These are phyloP conservation scores for Ophiostoma sp. DNA, from an alignment of 2,329 filamentous ascomycete species.

Conservation along the genomic window DNA sequence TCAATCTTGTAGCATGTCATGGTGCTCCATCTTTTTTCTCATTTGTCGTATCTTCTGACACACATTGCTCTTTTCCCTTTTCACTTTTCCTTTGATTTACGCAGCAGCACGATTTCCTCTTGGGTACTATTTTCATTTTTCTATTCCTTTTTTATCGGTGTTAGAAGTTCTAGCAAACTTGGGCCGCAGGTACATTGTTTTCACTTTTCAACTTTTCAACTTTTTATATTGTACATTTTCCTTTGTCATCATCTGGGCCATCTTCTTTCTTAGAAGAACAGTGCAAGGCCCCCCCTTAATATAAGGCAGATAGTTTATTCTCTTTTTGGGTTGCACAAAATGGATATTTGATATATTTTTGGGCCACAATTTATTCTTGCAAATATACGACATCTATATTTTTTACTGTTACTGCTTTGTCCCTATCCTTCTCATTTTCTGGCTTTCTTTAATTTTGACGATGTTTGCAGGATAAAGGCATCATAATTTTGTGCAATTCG, in stretches of 20 bases:
- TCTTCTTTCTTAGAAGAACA: background rate
- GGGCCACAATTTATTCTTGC: background rate
- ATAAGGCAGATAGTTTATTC: background rate
- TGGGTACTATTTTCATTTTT: background rate
- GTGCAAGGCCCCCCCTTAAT: background rate
- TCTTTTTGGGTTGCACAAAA: background rate
- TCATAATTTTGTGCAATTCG: slow-evolving; percentile 73
- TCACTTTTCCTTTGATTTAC: slow-evolving; percentile 7
- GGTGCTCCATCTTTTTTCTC: background rate
- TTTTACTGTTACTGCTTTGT: background rate
- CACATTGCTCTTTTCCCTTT: background rate
- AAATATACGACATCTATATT: background rate
- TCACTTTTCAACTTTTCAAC: background rate
- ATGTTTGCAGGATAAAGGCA: slow-evolving; percentile 61
- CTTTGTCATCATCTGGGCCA: background rate
- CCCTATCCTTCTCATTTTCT: background rate
- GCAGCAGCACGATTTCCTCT: slow-evolving; percentile 12
- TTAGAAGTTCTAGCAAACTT: background rate
- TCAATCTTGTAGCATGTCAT: background rate
- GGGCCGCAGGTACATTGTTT: slow-evolving; percentile 3
- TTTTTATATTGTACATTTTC: background rate
- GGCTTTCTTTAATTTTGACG: background rate
- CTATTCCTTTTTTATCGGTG: background rate
- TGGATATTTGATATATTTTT: background rate
- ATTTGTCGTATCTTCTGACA: background rate